Conservation (phyloP, 768 basidiomycete species). For the Lepiota brunneoincarnata region DNA sequence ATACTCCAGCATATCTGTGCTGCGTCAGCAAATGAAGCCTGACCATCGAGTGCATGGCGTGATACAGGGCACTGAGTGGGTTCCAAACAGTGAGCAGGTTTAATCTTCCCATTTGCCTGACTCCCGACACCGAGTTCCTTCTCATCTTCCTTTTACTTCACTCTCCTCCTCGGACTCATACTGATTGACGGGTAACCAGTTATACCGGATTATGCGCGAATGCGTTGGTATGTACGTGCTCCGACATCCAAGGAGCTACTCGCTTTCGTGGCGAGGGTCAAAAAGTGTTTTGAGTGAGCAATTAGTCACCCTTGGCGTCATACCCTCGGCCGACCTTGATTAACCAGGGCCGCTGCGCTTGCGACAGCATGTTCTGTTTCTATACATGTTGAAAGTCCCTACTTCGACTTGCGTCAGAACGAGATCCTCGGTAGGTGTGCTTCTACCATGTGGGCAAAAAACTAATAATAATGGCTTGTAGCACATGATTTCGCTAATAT, state of each 20-base stretch:
- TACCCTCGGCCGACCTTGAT: slow-evolving; percentile 9
- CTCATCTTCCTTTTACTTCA: slow-evolving; percentile 4
- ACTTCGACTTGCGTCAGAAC: slow-evolving; percentile 62
- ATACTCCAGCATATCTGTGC: slow-evolving; percentile 72
- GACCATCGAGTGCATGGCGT: slow-evolving; percentile 78
- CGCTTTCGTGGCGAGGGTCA: slow-evolving; percentile 54
- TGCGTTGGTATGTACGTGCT: slow-evolving; percentile 73
- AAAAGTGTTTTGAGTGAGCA: slow-evolving; percentile 69
- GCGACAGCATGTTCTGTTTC: slow-evolving; percentile 59
- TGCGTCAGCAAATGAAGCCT: slow-evolving; percentile 87
- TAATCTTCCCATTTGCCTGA: not conserved
- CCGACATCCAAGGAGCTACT: slow-evolving; percentile 57
- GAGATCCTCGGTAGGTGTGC: slow-evolving; percentile 40
- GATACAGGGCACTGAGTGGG: slow-evolving; percentile 65
- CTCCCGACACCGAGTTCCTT: not conserved
- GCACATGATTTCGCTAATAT: slow-evolving; percentile 53
- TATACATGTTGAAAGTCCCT: slow-evolving; percentile 37
- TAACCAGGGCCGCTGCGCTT: slow-evolving; percentile 57
- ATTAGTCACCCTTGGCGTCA: not conserved
- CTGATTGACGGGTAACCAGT: slow-evolving; percentile 37
- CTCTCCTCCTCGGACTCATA: not conserved
- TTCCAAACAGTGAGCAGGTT: slow-evolving; percentile 56
- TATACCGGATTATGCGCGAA: slow-evolving; percentile 78
- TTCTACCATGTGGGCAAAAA: not conserved
- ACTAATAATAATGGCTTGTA: slow-evolving; percentile 21